Conservation (phyloP, 2,329 filamentous ascomycete species). For the Microcyclospora tardicrescens region DNA sequence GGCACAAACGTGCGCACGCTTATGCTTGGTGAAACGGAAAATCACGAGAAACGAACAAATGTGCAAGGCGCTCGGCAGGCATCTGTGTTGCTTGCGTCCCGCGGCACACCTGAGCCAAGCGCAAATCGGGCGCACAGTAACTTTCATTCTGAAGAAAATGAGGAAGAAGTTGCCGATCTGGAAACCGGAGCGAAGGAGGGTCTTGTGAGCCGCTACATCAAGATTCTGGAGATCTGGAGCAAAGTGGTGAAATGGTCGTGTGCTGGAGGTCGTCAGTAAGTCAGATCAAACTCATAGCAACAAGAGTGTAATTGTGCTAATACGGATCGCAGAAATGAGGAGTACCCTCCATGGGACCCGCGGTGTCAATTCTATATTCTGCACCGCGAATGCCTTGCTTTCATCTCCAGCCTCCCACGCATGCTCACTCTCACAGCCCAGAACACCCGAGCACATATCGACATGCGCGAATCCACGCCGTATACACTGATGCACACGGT, state of each 20-base stretch:
- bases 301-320: not conserved
- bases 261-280: conserved; percentile 42
- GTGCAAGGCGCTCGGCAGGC: conserved; percentile 33
- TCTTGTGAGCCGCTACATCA: conserved; percentile 38
- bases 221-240: conserved; percentile 43
- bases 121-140: not conserved
- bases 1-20: conserved; percentile 44
- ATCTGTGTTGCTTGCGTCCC: conserved; percentile 25
- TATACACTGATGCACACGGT: conserved; percentile 57
- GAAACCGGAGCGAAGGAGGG: conserved; percentile 39
- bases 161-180: conserved; percentile 36
- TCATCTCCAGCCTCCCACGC: conserved; percentile 42
- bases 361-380: conserved; percentile 44
- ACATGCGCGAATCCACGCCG: conserved; percentile 47
- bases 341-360: conserved; percentile 48
- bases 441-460: conserved; percentile 55
- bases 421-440: conserved; percentile 45
- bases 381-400: conserved; percentile 37
- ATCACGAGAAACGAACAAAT: conserved; percentile 27
- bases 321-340: conserved; percentile 29
- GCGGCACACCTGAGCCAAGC: conserved; percentile 11
- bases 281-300: not conserved
- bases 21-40: conserved; percentile 32
- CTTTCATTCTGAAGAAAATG: conserved; percentile 6
- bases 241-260: conserved; percentile 45